Evolutionary conservation across 208 protist genomes (phyloP).

Genomic region (Blastocrithidia nonstop): DNA sequence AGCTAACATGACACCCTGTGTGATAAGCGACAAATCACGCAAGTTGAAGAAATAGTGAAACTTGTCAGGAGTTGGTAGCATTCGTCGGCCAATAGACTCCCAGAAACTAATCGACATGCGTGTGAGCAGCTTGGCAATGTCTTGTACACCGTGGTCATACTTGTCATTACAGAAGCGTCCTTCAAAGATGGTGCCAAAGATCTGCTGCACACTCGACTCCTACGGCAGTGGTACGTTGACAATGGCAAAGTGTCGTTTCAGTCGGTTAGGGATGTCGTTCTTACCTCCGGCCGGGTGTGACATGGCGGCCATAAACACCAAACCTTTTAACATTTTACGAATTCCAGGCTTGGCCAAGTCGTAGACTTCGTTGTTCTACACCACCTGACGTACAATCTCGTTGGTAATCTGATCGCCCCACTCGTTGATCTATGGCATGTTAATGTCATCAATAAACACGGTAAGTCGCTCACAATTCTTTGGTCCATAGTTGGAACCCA

Average conservation of each 20-base stretch:
- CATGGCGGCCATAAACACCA: constrained; percentile 95
- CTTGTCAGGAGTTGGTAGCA: constrained; percentile 95
- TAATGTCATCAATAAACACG: constrained; percentile 93
- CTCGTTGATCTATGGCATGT: constrained; percentile 93
- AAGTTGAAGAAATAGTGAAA: constrained; percentile 99
- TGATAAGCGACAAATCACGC: constrained; percentile 92
- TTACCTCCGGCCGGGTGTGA: constrained; percentile 94
- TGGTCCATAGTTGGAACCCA: constrained; percentile 89
- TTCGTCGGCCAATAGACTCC: constrained; percentile 78
- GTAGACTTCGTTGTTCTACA: constrained; percentile 79
- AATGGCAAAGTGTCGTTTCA: constrained; percentile 94
- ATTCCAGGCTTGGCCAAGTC: constrained; percentile 84
- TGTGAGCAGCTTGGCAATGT: constrained; percentile 80
- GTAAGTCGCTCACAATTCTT: constrained; percentile 83
- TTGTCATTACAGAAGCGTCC: constrained; percentile 83
- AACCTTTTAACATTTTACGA: constrained; percentile 87
- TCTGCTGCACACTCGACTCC: constrained; percentile 87
- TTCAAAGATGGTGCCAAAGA: constrained; percentile 86
- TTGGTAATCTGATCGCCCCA: constrained; percentile 94
- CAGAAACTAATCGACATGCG: constrained; percentile 89
- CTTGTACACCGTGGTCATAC: constrained; percentile 70
- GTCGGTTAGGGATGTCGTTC: constrained; percentile 96
- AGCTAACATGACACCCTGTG: constrained; percentile 89
- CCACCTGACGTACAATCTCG: constrained; percentile 90
- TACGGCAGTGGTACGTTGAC: constrained; percentile 95